Base-by-base conservation (phyloP, 2,329 filamentous ascomycete genomes). In the Plectosphaerella plurivora region DNA sequence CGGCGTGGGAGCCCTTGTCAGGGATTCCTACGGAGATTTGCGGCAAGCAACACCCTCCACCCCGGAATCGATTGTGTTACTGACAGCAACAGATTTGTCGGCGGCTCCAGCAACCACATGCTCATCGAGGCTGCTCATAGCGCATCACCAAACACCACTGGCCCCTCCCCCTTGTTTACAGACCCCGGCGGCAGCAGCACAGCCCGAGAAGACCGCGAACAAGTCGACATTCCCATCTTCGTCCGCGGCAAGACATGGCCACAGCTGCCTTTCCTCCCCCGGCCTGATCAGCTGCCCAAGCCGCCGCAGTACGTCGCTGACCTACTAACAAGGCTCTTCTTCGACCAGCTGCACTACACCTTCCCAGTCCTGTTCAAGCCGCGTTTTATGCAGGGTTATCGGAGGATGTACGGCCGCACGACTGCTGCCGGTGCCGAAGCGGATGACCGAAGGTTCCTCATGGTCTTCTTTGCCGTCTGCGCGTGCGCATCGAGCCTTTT, bases 391-490 rank as follows among this genome's bases (percentile, higher is more conserved):
- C 42, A 50, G 12, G 51, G 56, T 11, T 65, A 63, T 35, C 50
- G 47, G 8, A 50, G 56, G 25, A 54, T 62, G 33, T 51, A 53
- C 7, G 47, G 52, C 9, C 16, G 11, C n/a, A 36, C 14, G 46
- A 46, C 5, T 5, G n/a, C 53, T 18, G 15, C 18, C 14, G 37
- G 5, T n/a, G 9, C 44, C 60, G 6, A 25, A 48, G 1, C 22
- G 49, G 0, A 49, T 2, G 58, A 63, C 36, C 49, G 54, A 10
- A 54, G 59, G 14, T 66, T 65, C 36, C 51, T 65, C 4, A 58
- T 57, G 24, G 60, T 65, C 3, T 66, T 66, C 52, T 65, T 62
- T 28, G 59, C 63, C 5, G 60, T 66, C 0, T 66, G 64, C 42
- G 64, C 64, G 0, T 66, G 64, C 20, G 59, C 64, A 9, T 63